Conservation (phyloP, 2,329 filamentous ascomycete species). For the Phialocephala subalpina region DNA sequence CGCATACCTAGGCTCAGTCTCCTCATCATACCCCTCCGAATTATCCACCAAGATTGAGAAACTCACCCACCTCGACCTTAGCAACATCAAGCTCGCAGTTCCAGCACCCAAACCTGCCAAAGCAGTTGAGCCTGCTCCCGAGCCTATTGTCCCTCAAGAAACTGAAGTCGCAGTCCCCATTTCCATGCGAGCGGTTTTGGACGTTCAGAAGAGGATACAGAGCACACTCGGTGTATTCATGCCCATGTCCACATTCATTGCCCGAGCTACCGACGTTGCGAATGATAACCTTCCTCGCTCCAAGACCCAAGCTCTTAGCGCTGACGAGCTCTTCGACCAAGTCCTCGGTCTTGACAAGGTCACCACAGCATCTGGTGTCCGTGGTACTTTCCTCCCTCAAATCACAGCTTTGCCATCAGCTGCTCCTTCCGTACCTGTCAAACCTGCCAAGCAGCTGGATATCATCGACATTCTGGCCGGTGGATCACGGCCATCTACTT, state of each 20-base stretch:
- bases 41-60: slow-evolving; percentile 77
- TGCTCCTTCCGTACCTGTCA: slow-evolving; percentile 43
- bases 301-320: slow-evolving; percentile 68
- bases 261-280: slow-evolving; percentile 83
- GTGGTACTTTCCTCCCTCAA: slow-evolving; percentile 76
- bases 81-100: slow-evolving; percentile 86
- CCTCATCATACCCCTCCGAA: slow-evolving; percentile 73
- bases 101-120: slow-evolving; percentile 50
- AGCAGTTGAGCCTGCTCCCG: slow-evolving; percentile 48
- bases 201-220: slow-evolving; percentile 83
- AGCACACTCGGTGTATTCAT: slow-evolving; percentile 80
- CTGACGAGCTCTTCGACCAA: slow-evolving; percentile 88
- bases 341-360: slow-evolving; percentile 74
- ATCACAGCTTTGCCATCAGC: slow-evolving; percentile 66
- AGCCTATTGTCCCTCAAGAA: slow-evolving; percentile 52
- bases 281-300: slow-evolving; percentile 84
- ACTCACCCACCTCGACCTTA: slow-evolving; percentile 86
- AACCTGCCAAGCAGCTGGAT: slow-evolving; percentile 65
- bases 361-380: slow-evolving; percentile 58
- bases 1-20: slow-evolving; percentile 83
- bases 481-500: slow-evolving; percentile 45
- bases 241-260: slow-evolving; percentile 86
- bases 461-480: slow-evolving; percentile 83
- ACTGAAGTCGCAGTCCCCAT: slow-evolving; percentile 76
- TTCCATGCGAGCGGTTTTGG: slow-evolving; percentile 79